Evolutionary conservation across 768 basidiomycete species (phyloP).

Genomic region (Rhodotorula paludigena): DNA sequence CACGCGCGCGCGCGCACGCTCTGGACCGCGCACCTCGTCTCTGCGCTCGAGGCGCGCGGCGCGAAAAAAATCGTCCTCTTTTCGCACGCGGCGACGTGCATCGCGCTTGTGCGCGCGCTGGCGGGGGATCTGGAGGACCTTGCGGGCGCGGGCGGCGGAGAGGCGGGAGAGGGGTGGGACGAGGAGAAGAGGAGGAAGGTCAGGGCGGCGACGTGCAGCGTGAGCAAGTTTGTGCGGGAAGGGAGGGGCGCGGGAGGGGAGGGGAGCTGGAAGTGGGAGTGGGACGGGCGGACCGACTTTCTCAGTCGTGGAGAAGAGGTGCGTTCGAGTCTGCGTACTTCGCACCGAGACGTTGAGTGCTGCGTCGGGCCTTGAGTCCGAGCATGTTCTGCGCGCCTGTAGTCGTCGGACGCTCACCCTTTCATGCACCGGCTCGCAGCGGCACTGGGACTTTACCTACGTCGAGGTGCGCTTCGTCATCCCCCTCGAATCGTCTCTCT

Average conservation of each 20-base stretch:
- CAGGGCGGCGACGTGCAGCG: slow-evolving; percentile 29
- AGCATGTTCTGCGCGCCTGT: no score
- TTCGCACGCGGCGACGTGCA: slow-evolving; percentile 61
- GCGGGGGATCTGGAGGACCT: neutral
- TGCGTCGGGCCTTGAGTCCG: no score
- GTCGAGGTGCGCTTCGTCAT: slow-evolving; percentile 30
- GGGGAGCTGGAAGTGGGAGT: slow-evolving; percentile 14
- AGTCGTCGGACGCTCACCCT: no score
- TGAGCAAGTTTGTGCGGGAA: slow-evolving; percentile 23
- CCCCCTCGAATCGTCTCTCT: no score
- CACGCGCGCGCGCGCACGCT: slow-evolving; percentile 60
- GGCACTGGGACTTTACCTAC: slow-evolving; percentile 36
- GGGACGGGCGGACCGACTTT: slow-evolving; percentile 30
- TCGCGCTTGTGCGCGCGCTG: slow-evolving; percentile 48
- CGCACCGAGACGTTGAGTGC: no score
- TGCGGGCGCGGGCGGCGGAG: no score
- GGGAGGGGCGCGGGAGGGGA: no score
- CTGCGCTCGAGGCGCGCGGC: slow-evolving; percentile 50
- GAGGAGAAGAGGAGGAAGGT: slow-evolving; percentile 11
- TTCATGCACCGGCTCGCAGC: no score
- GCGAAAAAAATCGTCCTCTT: slow-evolving; percentile 15
- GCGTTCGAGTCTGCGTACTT: neutral
- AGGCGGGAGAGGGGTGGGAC: slow-evolving; percentile 8
- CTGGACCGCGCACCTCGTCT: slow-evolving; percentile 55
- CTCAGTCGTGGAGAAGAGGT: slow-evolving; percentile 32